Evolutionary conservation across 2,329 filamentous ascomycete genomes (phyloP).

Genomic region (Arthrobotrys conoides): DNA sequence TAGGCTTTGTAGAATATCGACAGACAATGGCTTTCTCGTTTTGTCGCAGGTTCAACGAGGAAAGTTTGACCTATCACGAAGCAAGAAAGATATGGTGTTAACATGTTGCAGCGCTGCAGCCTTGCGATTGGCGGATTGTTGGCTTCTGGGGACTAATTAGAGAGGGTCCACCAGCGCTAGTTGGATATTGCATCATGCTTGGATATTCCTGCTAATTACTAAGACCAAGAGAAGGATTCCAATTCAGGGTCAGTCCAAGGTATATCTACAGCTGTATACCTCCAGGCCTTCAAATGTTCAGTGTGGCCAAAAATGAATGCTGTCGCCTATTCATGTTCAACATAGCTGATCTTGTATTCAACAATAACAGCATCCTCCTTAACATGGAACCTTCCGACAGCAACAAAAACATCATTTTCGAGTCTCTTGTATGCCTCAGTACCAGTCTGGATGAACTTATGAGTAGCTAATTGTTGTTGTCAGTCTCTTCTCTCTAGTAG

Average conservation of each 20-base stretch:
- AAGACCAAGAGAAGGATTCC: neutral
- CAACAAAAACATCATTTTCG: conserved; percentile 68
- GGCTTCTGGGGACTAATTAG: neutral
- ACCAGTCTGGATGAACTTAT: conserved; percentile 67
- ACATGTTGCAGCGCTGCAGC: too few species aligned
- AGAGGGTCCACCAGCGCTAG: conserved; percentile 11
- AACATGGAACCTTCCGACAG: conserved; percentile 67
- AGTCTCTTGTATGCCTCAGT: conserved; percentile 66
- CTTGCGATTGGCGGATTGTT: neutral
- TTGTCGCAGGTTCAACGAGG: neutral
- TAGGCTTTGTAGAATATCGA: conserved; percentile 2
- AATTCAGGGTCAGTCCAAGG: neutral
- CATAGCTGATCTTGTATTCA: conserved; percentile 69
- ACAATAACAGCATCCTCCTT: conserved; percentile 64
- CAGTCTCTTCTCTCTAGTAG: neutral
- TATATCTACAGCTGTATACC: neutral
- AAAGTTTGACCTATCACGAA: neutral
- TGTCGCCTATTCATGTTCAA: conserved; percentile 59
- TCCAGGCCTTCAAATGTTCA: neutral
- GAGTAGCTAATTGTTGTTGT: conserved; percentile 65
- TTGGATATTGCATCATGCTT: neutral
- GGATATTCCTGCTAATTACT: conserved; percentile 12
- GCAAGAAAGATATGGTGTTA: conserved; percentile 11
- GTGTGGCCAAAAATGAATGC: neutral
- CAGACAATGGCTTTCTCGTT: neutral